Base-by-base conservation (phyloP, 2,329 filamentous ascomycete species). In the Verticillium isaacii region DNA sequence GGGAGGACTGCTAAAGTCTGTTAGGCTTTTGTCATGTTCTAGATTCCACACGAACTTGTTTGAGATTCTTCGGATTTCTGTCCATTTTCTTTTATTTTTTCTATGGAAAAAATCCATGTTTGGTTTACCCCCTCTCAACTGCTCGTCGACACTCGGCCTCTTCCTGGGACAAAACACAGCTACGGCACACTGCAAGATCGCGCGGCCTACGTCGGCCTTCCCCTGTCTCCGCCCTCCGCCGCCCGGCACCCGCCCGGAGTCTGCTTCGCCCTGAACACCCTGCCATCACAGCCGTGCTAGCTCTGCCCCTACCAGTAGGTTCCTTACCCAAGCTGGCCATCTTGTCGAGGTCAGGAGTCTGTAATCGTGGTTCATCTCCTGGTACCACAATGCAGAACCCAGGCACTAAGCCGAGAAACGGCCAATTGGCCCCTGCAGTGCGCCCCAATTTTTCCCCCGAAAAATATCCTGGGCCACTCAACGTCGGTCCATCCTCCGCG, bases 391-490 rank as follows among this genome's bases (percentile, higher is more conserved):
- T 29, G 29, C 5, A 29, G 4, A 29, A 5, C 29, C 29, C 29
- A 29, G 29, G 29, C 29, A 29, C 29, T 29, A 29, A 29, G 29
- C 29, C 29, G 29, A 29, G 23, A n/a, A 50, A 25, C 9, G n/a
- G 45, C 45, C 45, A 50, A 25, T 50, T 50, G 45, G 45, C 45
- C 11, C 45, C n/a, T 50, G 45, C 23, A 50, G 45, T 50, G 45
- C 50, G 19, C 39, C 9, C 34, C 56, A 41, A 41, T 32, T 25
- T 29, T 6, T n/a, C 25, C 29, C n/a, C 29, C 58, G 25, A 34
- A 57, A 61, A 19, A 56, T 41, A 56, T 34, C 7, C 60, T 66
- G 77, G 63, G 68, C 70, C 29, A 63, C 72, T 66, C 68, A 69
- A 58, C 64, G 74, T 74, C 60, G 61, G 66, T 50, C 41, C 41